Evolutionary conservation across 2,329 filamentous ascomycete genomes (phyloP).

Genomic region (Claviceps pazoutovae): DNA sequence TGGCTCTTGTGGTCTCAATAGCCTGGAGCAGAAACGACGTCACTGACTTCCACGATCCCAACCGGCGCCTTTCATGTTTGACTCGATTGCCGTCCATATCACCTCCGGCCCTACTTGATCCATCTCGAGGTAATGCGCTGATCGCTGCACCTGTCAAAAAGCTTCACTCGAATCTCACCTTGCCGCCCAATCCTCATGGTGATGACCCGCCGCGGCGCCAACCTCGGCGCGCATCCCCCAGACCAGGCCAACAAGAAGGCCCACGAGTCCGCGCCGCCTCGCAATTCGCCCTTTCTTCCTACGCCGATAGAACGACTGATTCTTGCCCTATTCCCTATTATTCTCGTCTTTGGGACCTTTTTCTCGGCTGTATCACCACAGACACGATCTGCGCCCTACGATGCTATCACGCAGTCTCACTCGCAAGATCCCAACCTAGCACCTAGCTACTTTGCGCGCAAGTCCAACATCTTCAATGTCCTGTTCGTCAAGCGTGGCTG

Average conservation of each 20-base stretch:
- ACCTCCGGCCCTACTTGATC: background rate
- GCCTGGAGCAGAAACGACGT: too few species aligned
- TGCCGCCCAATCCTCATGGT: constrained; percentile 10
- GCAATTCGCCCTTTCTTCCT: constrained; percentile 49
- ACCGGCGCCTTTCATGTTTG: too few species aligned
- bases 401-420: constrained; percentile 48
- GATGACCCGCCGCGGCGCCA: constrained; percentile 14
- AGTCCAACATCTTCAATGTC: constrained; percentile 82
- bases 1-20: too few species aligned
- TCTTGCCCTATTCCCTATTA: constrained; percentile 58
- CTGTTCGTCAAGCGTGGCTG: constrained; percentile 93
- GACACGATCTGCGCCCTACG: constrained; percentile 50
- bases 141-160: background rate
- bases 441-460: constrained; percentile 84
- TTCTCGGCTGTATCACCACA: constrained; percentile 67
- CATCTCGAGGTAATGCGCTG: background rate
- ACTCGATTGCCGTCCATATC: too few species aligned
- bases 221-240: background rate
- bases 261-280: constrained; percentile 9
- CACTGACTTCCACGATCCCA: too few species aligned
- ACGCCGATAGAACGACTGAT: constrained; percentile 52
- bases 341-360: constrained; percentile 68
- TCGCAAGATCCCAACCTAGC: constrained; percentile 37
- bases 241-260: background rate
- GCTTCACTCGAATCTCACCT: background rate